phyloP scores from a whole-genome alignment of 352 stramenopile species.

The Phytophthora multivora region DNA sequence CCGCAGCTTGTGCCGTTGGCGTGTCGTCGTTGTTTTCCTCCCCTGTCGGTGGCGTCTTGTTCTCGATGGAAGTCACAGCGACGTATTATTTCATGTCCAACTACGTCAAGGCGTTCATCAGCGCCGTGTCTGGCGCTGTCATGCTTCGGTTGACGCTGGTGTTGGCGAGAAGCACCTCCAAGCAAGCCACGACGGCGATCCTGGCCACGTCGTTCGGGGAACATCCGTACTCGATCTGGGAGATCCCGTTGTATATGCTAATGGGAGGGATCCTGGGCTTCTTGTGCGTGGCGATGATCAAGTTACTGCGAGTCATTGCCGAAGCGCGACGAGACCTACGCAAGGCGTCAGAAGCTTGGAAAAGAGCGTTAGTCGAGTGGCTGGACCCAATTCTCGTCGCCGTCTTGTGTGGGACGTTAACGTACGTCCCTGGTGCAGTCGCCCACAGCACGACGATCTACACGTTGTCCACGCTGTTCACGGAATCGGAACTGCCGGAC shows the following conservation, averaged over 20 bases:
- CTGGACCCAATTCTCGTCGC: neutral
- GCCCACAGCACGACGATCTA: slow-evolving; percentile 47
- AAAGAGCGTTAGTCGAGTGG: neutral
- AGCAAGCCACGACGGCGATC: neutral
- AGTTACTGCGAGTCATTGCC: slow-evolving; percentile 33
- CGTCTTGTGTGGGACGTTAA: slow-evolving; percentile 41
- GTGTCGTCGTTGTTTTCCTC: neutral
- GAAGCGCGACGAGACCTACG: slow-evolving; percentile 25
- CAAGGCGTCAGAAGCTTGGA: neutral
- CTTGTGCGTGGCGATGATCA: neutral
- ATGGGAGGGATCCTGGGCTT: neutral
- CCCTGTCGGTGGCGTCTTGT: neutral
- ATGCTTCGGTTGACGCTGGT: neutral
- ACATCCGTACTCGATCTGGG: neutral
- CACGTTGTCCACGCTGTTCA: slow-evolving; percentile 63
- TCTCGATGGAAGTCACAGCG: neutral
- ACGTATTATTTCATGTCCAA: neutral
- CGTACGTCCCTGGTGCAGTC: slow-evolving; percentile 17
- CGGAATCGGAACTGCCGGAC: slow-evolving; percentile 12
- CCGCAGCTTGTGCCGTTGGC: neutral
- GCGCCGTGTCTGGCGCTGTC: neutral
- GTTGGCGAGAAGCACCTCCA: neutral
- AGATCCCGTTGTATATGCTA: neutral
- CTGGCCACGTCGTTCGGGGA: neutral
- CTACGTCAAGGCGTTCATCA: neutral